phyloP scores from a whole-genome alignment of 2,329 filamentous ascomycete species.

The Erysiphe pulchra region DNA sequence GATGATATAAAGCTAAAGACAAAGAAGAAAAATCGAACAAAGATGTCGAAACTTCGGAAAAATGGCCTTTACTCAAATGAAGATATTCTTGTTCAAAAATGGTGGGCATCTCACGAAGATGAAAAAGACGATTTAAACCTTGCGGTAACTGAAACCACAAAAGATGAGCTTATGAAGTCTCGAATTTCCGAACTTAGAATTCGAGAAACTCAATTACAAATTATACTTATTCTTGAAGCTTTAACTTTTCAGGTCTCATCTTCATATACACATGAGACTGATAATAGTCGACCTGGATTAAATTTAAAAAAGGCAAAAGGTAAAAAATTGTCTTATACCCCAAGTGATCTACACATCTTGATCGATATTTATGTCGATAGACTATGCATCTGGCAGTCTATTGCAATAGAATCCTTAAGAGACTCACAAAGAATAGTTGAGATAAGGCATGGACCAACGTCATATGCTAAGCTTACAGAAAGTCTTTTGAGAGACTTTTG shows the following conservation, averaged over 20 bases:
- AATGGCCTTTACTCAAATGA: slow-evolving; percentile 44
- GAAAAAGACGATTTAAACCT: slow-evolving; percentile 19
- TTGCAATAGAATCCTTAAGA: slow-evolving; percentile 31
- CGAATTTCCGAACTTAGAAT: slow-evolving; percentile 41
- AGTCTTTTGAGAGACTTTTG: slow-evolving; percentile 56
- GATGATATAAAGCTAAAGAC: slow-evolving; percentile 21
- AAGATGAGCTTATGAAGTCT: slow-evolving; percentile 27
- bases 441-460: slow-evolving; percentile 1
- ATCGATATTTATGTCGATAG: slow-evolving; percentile 54
- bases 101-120: slow-evolving; percentile 40
- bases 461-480: slow-evolving; percentile 7
- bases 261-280: slow-evolving; percentile 5
- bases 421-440: slow-evolving; percentile 11
- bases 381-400: slow-evolving; percentile 64
- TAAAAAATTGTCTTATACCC: slow-evolving; percentile 12
- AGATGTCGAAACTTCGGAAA: slow-evolving; percentile 40
- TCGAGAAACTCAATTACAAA: slow-evolving; percentile 55
- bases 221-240: slow-evolving; percentile 56
- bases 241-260: slow-evolving; percentile 37
- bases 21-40: slow-evolving; percentile 25
- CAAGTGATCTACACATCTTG: slow-evolving; percentile 28
- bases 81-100: slow-evolving; percentile 34
- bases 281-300: background rate
- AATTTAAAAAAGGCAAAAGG: slow-evolving; percentile 5
- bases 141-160: slow-evolving; percentile 16